Percentiles rank a stretch among this genome's conserved stretches.
These are phyloP conservation scores for Colletotrichum zoysiae DNA, from an alignment of 2,329 filamentous ascomycete species.

Conservation along the genomic window DNA sequence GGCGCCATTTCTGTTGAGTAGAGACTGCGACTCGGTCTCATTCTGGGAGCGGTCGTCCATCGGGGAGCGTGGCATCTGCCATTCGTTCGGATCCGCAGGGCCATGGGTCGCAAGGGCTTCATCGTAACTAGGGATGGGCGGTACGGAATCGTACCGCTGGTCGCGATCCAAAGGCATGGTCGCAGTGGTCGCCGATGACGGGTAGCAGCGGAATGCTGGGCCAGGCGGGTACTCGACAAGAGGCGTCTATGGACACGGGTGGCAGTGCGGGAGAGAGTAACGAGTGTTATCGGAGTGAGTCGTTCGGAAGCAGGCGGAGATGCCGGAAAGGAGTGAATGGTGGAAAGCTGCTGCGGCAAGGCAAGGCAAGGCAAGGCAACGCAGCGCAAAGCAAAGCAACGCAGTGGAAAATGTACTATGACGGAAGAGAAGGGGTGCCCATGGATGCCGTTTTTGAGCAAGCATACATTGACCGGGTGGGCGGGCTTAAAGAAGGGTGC, in stretches of 20 bases:
- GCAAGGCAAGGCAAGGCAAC: conserved; percentile 19
- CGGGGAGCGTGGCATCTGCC: conserved; percentile 49
- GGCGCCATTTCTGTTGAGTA: conserved; percentile 66
- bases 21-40: conserved; percentile 81
- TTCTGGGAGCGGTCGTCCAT: conserved; percentile 72
- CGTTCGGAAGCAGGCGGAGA: conserved; percentile 1
- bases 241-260: conserved; percentile 6
- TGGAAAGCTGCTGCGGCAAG: conserved; percentile 28
- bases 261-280: not conserved
- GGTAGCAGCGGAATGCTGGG: not conserved
- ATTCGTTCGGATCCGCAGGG: conserved; percentile 48
- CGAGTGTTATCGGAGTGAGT: conserved; percentile 25
- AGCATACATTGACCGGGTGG: conserved; percentile 34
- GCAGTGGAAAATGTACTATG: conserved; percentile 34
- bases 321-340: conserved; percentile 27
- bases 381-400: conserved; percentile 15
- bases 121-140: conserved; percentile 56
- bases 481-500: not conserved
- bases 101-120: conserved; percentile 55
- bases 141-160: conserved; percentile 55
- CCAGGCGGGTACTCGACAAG: not conserved
- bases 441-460: conserved; percentile 32
- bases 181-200: not conserved
- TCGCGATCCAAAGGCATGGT: conserved; percentile 41
- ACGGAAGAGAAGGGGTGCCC: conserved; percentile 34